Evolutionary conservation across 2,329 filamentous ascomycete genomes (phyloP), one percentile per base, ranked within the genome.

Genomic region (Penicillium sp.): DNA sequence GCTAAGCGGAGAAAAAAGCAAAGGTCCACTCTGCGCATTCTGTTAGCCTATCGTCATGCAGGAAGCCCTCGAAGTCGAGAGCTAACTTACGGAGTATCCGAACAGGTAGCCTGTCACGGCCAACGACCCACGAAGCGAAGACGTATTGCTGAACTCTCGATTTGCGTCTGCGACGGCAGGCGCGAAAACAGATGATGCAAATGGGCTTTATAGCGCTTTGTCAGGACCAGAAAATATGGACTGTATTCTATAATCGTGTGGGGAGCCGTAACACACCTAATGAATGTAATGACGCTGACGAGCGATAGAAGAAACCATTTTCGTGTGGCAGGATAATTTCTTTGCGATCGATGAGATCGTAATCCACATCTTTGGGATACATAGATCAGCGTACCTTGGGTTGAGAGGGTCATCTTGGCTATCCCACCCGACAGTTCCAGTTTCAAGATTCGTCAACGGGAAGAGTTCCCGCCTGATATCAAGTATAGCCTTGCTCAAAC

Each of bases 351-450:
- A 19, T 19, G 19, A 19, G 19, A 19, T 19, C 19, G 19, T 19
- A 19, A 19, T 19, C 19, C 19, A 19, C 19, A 19, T 19, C 19
- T 19, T 19, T 19, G 19, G 19, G 19, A 19, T 19, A 19, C 19
- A 19, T 19, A 19, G 19, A 42, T 14, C 14, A 13, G 25, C 43
- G 4, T 4, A 21, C 64, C 85, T 76, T 2, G 85, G 85, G 72
- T 84, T 83, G 2, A 74, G 72, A 0, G 83, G 83, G 67, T 87
- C 85, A 50, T 82, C 78, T 63, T 83, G 81, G 37, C 77, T 70
- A 3, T 87, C 84, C 85, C 85, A 87, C 31, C 83, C 85, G n/a
- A 87, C 81, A 57, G 86, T 67, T 19, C 80, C 81, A 25, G 27
- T 19, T 19, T 19, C 19, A 19, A 19, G 19, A 19, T 19, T 19